Evolutionary conservation across 805 yeast genomes (phyloP).

Genomic region (Vanderwaltozyma yarrowii): DNA sequence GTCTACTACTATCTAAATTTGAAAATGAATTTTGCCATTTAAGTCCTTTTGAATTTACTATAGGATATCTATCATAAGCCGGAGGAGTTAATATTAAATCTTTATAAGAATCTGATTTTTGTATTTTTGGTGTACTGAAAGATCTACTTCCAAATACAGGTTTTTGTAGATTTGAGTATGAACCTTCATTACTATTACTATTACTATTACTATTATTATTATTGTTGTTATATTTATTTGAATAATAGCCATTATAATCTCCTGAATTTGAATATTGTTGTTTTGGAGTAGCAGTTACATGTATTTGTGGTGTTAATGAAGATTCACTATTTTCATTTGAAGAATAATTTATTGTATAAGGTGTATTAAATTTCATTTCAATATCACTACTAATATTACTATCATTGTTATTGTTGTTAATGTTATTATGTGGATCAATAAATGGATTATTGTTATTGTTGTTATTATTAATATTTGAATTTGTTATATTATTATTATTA

Average conservation of each 20-base stretch:
- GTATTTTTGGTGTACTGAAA: background rate
- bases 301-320: conserved; percentile 19
- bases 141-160: conserved; percentile 1
- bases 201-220: conserved; percentile 2
- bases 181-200: background rate
- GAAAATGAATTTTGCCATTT: conserved; percentile 2
- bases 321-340: conserved; percentile 2
- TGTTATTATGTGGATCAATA: too few species aligned
- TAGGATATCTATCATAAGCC: conserved; percentile 61
- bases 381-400: too few species aligned
- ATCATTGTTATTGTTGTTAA: too few species aligned
- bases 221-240: conserved; percentile 11
- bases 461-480: too few species aligned
- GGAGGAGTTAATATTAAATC: conserved; percentile 34
- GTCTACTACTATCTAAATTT: conserved; percentile 1
- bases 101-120: conserved; percentile 4
- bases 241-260: conserved; percentile 27
- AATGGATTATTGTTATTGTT: too few species aligned
- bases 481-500: too few species aligned
- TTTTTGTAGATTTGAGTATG: background rate
- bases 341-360: too few species aligned
- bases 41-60: conserved; percentile 38
- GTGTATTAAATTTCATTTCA: too few species aligned
- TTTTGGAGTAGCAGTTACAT: conserved; percentile 1
- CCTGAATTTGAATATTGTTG: conserved; percentile 5